Conservation (phyloP, 225 moss, liverwort and hornwort genomes). For the Asterella californica region DNA sequence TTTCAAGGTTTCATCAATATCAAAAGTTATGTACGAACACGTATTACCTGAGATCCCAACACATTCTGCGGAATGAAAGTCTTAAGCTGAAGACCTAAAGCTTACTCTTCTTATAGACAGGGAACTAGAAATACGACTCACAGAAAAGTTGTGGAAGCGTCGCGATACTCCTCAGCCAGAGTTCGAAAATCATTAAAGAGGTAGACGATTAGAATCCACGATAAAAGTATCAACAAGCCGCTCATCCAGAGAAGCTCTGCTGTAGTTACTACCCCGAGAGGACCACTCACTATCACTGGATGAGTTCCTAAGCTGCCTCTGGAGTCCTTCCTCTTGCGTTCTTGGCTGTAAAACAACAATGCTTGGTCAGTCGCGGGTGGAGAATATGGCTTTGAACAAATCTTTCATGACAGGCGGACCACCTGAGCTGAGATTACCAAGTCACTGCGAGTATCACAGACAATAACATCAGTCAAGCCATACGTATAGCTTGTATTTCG, state of each 20-base stretch:
- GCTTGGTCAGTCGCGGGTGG: not conserved
- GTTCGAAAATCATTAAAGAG: not conserved
- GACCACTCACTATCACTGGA: conserved; percentile 43
- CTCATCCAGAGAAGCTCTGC: conserved; percentile 37
- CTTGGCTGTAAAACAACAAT: conserved; percentile 1
- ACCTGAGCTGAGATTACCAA: not conserved
- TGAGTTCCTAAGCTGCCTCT: conserved; percentile 30
- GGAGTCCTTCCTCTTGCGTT: conserved; percentile 20
- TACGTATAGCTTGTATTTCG: not conserved
- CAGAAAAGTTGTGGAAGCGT: not conserved
- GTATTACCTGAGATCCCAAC: not conserved
- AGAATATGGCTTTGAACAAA: not conserved
- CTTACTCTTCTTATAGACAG: too few relatives aligned
- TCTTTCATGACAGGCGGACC: not conserved
- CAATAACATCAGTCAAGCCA: not conserved
- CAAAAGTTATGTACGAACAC: not conserved
- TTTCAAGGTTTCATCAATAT: not conserved
- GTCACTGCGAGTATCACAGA: not conserved
- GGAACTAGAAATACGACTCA: not conserved
- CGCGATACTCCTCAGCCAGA: conserved; percentile 2
- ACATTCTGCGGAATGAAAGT: not conserved
- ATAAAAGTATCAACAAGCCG: conserved; percentile 8
- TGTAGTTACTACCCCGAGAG: conserved; percentile 34
- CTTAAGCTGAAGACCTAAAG: too few relatives aligned
- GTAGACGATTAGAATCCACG: conserved; percentile 15